These are phyloP conservation scores for Termitomyces sp. DNA, from an alignment of 768 basidiomycete genomes.

Conservation along the genomic window DNA sequence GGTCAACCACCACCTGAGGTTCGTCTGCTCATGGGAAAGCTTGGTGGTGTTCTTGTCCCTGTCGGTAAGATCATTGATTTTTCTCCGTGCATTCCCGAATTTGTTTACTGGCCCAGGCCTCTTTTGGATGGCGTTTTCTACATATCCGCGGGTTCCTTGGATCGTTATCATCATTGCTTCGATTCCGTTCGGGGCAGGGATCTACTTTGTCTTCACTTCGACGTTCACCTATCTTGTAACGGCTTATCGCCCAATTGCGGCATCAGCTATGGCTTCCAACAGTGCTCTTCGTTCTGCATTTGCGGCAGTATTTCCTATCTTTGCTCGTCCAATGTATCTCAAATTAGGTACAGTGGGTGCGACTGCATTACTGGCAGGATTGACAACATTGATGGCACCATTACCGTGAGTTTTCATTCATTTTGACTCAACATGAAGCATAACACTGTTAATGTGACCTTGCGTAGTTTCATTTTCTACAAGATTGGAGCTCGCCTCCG, in stretches of 20 bases:
- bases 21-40: slow-evolving; percentile 61
- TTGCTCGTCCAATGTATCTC: slow-evolving; percentile 67
- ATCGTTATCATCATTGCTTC: slow-evolving; percentile 64
- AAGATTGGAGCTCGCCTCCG: slow-evolving; percentile 23
- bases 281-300: slow-evolving; percentile 59
- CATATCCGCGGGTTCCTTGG: slow-evolving; percentile 50
- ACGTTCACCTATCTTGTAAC: slow-evolving; percentile 73
- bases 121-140: slow-evolving; percentile 62
- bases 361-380: slow-evolving; percentile 65
- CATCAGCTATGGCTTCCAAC: slow-evolving; percentile 67
- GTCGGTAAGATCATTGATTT: slow-evolving; percentile 36
- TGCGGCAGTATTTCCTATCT: slow-evolving; percentile 61
- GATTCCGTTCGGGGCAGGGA: slow-evolving; percentile 60
- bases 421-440: not conserved
- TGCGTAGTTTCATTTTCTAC: slow-evolving; percentile 21
- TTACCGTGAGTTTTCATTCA: slow-evolving; percentile 42
- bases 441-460: not conserved
- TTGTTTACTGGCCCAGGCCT: slow-evolving; percentile 37
- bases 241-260: slow-evolving; percentile 62
- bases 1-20: slow-evolving; percentile 60
- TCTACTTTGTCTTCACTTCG: slow-evolving; percentile 68
- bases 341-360: slow-evolving; percentile 70
- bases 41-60: slow-evolving; percentile 66
- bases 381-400: slow-evolving; percentile 60
- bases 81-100: slow-evolving; percentile 48